These are phyloP conservation scores for Fraxinus paxiana DNA, from an alignment of 305 asterid genomes.

Conservation along the genomic window DNA sequence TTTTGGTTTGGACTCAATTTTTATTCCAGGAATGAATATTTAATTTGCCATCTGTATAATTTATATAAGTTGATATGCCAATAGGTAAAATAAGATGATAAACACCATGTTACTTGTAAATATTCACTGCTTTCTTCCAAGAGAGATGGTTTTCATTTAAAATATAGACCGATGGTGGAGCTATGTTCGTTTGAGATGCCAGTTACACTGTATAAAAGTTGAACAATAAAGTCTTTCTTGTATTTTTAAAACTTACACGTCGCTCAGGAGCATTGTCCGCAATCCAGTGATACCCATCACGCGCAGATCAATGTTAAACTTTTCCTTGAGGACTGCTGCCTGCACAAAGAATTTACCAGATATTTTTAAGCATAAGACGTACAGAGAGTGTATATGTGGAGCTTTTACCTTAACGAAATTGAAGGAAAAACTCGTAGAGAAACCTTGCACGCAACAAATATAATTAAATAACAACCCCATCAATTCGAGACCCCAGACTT, in stretches of 20 bases:
- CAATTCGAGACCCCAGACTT: background rate
- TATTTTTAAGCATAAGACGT: background rate
- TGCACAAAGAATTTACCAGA: conserved; percentile 28
- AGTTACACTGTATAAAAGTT: background rate
- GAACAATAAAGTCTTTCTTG: background rate
- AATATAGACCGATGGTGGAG: background rate
- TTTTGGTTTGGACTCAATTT: background rate
- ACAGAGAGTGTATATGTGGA: conserved; percentile 1
- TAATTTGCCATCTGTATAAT: background rate
- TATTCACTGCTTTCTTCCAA: conserved; percentile 2
- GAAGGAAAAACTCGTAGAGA: background rate
- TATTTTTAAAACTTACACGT: conserved; percentile 48
- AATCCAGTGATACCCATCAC: conserved; percentile 90
- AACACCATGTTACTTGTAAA: background rate
- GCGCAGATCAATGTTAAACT: conserved; percentile 87
- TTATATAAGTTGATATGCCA: background rate
- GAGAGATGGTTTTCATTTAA: background rate
- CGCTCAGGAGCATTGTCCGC: conserved; percentile 66
- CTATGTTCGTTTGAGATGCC: background rate
- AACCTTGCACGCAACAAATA: background rate
- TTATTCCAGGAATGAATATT: background rate
- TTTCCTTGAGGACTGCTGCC: conserved; percentile 91
- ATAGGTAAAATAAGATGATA: background rate
- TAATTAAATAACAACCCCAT: background rate
- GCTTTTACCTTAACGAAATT: conserved; percentile 1